Base-by-base conservation (phyloP, 2,329 filamentous ascomycete genomes). In the Colletotrichum simmondsii region DNA sequence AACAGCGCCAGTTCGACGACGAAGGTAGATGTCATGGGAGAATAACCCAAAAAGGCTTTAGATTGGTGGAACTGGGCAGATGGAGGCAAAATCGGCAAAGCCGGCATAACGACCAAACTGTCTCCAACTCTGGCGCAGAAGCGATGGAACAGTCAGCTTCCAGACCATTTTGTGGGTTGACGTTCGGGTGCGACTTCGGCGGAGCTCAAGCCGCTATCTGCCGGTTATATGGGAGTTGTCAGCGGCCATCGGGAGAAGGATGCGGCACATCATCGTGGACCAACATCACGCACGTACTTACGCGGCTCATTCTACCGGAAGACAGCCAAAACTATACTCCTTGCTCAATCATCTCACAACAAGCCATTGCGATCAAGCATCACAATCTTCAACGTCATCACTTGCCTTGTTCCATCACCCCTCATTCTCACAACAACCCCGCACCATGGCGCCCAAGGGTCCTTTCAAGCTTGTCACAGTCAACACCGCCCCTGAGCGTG, bases 381-480 rank as follows among this genome's bases (percentile, higher is more conserved):
- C 24, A 42, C 16, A 42, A 42, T 32, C 12, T 32, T 14, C 14
- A 10, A 63, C 28, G 19, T 24, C 28, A n/a, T 53, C n/a, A n/a
- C 46, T 11, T n/a, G 8, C 37, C 5, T 14, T 5, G 24, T 11
- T 35, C 52, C 32, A 8, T 56, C n/a, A 19, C 52, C 24, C 24
- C 52, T 42, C 52, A 12, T 5, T 14, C 22, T 19, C 52, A 42
- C 3, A 8, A 3, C 26, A 64, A 58, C 62, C 68, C 68, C 71
- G 68, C 58, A 73, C 57, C 22, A 76, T 77, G 75, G 35, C 80
- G 69, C 83, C 87, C 16, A 85, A 86, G 75, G 90, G 90, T 22
- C 90, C 90, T 3, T 93, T 87, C 82, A 88, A 85, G 76, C 87
- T 93, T 14, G 87, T 93, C 35, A 93, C 91, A 2, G 91, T 93